Evolutionary conservation across 208 protist genomes (phyloP).

Genomic region (Polymyxa betae): DNA sequence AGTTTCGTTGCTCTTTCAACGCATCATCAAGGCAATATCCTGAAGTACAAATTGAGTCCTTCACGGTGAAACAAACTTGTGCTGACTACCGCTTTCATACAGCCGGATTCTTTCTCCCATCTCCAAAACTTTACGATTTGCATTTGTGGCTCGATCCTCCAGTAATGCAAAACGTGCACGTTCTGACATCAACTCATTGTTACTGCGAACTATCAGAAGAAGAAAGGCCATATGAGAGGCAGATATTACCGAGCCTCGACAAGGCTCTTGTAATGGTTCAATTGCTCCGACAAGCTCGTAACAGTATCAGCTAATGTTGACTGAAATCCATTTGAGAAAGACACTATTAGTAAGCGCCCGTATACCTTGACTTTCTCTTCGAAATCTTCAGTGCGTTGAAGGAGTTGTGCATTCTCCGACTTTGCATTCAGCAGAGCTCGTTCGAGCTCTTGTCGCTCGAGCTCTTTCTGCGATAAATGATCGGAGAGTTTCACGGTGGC

Average conservation of each 20-base stretch:
- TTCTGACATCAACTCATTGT: background rate
- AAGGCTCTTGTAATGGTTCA: background rate
- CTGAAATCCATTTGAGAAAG: background rate
- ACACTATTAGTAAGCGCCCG: background rate
- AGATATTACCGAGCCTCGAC: background rate
- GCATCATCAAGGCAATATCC: slow-evolving; percentile 27
- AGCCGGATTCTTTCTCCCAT: background rate
- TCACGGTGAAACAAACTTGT: background rate
- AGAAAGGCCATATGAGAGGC: background rate
- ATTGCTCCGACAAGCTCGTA: background rate
- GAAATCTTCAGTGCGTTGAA: slow-evolving; percentile 3
- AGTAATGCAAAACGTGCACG: background rate
- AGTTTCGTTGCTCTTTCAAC: background rate
- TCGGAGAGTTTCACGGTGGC: background rate
- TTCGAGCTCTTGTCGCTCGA: background rate
- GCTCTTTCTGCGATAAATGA: slow-evolving; percentile 23
- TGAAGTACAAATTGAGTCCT: background rate
- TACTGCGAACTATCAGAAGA: background rate
- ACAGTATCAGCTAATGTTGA: background rate
- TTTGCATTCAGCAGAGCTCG: background rate
- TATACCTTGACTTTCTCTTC: background rate
- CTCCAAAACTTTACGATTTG: slow-evolving; percentile 16
- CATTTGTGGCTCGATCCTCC: background rate
- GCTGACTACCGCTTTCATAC: background rate
- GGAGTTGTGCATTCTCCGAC: background rate